Evolutionary conservation across 2,329 filamentous ascomycete genomes (phyloP).

Genomic region (Diaporthe capsici): DNA sequence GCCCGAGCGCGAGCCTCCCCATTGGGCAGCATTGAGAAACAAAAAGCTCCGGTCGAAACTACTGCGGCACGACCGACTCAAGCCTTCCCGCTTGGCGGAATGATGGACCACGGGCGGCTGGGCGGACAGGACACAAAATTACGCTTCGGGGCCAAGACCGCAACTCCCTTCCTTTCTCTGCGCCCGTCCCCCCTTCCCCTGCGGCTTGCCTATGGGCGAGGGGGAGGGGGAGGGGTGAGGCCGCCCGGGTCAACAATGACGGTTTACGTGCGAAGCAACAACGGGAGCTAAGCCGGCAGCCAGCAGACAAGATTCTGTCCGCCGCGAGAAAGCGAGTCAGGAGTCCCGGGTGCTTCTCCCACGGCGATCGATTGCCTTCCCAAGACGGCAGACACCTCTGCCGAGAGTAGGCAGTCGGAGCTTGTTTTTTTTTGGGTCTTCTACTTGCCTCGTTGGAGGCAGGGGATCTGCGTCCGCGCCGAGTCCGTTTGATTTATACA

Average conservation of each 20-base stretch:
- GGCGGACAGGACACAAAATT: constrained; percentile 9
- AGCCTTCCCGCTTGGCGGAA: constrained; percentile 26
- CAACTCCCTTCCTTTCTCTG: background rate
- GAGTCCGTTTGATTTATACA: background rate
- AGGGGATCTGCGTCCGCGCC: background rate
- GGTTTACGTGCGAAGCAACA: background rate
- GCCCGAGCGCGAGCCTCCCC: background rate
- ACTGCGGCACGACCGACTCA: constrained; percentile 26
- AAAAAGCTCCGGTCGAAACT: constrained; percentile 24
- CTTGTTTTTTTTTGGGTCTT: constrained; percentile 5
- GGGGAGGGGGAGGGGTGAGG: background rate
- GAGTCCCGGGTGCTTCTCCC: background rate
- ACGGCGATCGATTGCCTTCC: constrained; percentile 4
- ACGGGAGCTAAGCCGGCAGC: constrained; percentile 30
- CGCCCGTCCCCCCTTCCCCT: background rate
- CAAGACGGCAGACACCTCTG: constrained; percentile 27
- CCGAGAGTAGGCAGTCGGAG: constrained; percentile 4
- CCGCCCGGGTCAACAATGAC: background rate
- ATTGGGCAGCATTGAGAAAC: constrained; percentile 28
- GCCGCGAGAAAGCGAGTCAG: constrained; percentile 1
- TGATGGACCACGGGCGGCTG: background rate
- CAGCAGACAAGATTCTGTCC: constrained; percentile 30
- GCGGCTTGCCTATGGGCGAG: background rate
- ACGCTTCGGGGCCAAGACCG: constrained; percentile 21
- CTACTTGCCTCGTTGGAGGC: background rate